Percentiles rank a stretch among this genome's conserved stretches.
phyloP scores from a whole-genome alignment of 306 rosid genomes.

The Malus sieversii region DNA sequence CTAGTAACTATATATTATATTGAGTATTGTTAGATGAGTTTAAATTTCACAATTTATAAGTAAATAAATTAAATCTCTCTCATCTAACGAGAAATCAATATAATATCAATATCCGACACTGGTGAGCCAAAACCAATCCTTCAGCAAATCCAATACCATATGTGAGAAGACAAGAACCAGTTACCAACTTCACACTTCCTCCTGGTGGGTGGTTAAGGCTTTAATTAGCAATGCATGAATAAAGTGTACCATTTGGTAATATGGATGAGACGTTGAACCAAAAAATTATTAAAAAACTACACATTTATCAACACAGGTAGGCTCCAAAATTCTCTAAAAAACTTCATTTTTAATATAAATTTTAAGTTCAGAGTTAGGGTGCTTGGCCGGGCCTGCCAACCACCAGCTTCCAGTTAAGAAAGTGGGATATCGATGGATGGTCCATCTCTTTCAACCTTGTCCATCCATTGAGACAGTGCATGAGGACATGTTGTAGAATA shows the following conservation, averaged over 20 bases:
- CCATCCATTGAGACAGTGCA: slow-evolving; percentile 5
- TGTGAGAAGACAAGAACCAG: too few relatives aligned
- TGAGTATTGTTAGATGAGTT: too few relatives aligned
- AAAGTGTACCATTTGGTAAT: slow-evolving; percentile 9
- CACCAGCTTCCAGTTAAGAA: background rate
- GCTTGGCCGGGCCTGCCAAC: background rate
- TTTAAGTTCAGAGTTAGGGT: background rate
- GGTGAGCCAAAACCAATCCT: background rate
- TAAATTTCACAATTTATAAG: too few relatives aligned
- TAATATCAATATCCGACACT: too few relatives aligned
- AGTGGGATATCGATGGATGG: background rate
- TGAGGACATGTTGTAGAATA: slow-evolving; percentile 9
- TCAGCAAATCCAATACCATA: too few relatives aligned
- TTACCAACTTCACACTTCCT: background rate
- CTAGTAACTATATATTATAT: too few relatives aligned
- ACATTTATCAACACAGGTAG: background rate
- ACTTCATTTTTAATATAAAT: background rate
- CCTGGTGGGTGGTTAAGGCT: background rate
- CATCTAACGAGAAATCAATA: too few relatives aligned
- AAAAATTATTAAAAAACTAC: background rate
- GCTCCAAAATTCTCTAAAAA: slow-evolving; percentile 5
- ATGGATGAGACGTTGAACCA: slow-evolving; percentile 4
- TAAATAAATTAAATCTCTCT: too few relatives aligned
- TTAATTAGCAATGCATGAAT: background rate
- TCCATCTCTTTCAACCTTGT: slow-evolving; percentile 4